Evolutionary conservation across 1,284 basidiomycete genomes (phyloP), one percentile per base, ranked within the genome.

Genomic region (Trichosporon inkin): DNA sequence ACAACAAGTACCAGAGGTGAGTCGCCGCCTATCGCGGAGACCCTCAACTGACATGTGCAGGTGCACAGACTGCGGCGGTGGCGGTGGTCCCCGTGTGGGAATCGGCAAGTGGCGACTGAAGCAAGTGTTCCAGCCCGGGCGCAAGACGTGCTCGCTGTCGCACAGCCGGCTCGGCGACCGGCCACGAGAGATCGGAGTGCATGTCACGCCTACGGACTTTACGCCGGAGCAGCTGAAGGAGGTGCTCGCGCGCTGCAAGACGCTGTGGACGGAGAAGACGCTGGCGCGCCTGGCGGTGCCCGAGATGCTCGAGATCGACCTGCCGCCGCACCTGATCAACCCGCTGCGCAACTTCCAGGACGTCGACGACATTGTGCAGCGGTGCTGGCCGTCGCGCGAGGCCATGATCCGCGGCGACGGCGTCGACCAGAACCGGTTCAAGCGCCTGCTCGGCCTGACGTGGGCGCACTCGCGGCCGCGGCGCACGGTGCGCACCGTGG

Each of bases 91-190:
- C 3, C 62, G 75, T n/a, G 65, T 75, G 7, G 79, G 79, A 1
- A 79, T 79, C 22, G 80, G 80, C 6, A 81, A 80, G 67, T 81
- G 79, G 79, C 67, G 80, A 13, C 73, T 74, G 54, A 80, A 80
- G 64, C 76, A 80, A 62, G 74, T 80, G 32, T 81, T 81, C 68
- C 73, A 73, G 40, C 71, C 70, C 3, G 77, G 76, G 4, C 69
- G 79, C 28, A 79, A 79, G 65, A 81, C 80, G 10, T 81, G 80
- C 62, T 69, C 70, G 17, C 66, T 81, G 7, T 74, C 72, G 10
- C 80, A 81, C 57, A 73, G 62, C 28, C 76, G 76, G 34, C 61
- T 78, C n/a, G 76, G 76, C 5, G 74, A 76, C 55, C 64, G 76
- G 2, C 68, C 68, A 13, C 62, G 73, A 11, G 76, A 78, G 61